Evolutionary conservation across 2,329 filamentous ascomycete genomes (phyloP), one percentile per base, ranked within the genome.

Genomic region (Alternaria gaisen): DNA sequence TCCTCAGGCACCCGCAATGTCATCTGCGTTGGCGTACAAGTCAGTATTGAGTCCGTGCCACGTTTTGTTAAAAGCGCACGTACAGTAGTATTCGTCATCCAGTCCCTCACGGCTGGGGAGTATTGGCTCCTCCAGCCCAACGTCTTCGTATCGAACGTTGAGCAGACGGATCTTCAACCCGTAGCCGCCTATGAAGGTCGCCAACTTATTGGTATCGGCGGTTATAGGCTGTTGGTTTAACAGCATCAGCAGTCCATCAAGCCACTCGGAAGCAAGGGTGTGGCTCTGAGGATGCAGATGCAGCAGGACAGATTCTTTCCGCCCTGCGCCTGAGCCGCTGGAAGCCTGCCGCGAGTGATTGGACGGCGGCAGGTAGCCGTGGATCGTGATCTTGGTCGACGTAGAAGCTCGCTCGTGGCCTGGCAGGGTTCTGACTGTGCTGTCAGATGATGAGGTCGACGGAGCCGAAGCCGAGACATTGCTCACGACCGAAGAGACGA

Each of bases 181-280:
- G 76, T 97, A 98, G 69, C 96, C 91, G 73, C 89, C 89, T 61
- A 98, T 91, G 71, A 97, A 82, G 56, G 90, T 88, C 55, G 97
- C 90, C 63, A 98, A 82, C 79, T 95, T 96, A 76, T 91, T 94
- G 36, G 95, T 98, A 80, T 98, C 94, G 3, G 93, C 88, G n/a
- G 95, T 99, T 75, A 99, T 97, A 20, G 95, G 95, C 60, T 94
- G 88, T 79, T 99, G 95, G 74, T 96, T 93, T 24, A 99, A 85
- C 56, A 99, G 84, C 93, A 99, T 97, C 58, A 98, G 85, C 66
- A 99, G 82, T 1, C 95, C 95, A 77, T 99, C 95, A 5, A 99
- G 85, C 95, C 95, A 99, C 80, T 99, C 95, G 0, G 93, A 96
- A 10, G 95, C 95, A 48, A 95, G 82, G 66, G 88, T 92, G 75